Base-by-base conservation (phyloP, 2,329 filamentous ascomycete species). In the Allantophomopsis cytisporea region DNA sequence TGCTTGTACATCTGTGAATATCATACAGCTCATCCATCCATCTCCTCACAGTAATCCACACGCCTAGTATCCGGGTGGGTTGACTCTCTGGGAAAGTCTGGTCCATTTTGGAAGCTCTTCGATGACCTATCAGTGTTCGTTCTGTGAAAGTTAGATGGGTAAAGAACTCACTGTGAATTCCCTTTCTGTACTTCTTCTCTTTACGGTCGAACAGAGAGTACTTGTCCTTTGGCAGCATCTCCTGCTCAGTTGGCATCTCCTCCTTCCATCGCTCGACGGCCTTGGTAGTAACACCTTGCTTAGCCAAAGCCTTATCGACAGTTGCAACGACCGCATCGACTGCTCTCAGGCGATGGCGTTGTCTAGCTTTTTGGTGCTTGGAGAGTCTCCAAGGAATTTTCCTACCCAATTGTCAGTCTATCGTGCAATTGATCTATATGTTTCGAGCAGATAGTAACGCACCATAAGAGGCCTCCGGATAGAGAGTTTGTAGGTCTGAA, bases 151-250 rank as follows among this genome's bases (percentile, higher is more conserved):
- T 28, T 28, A 28, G 7, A 3, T 8, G 32, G 39, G 31, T 14
- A 34, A 23, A 33, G 18, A 17, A 45, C 86, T 53, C 72, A 94
- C 88, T 96, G 65, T 96, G 89, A 60, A 98, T 88, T 41, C 87
- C 85, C 76, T 98, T 98, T 58, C 91, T 73, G 61, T 96, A 98
- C 53, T 76, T 80, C 76, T 88, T 94, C 60, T 83, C 87, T 63
- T 96, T 95, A 52, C 88, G 80, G 62, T 94, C 89, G 62, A 96
- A 98, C 54, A 98, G 82, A 20, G 86, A 94, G 66, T 98, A 98
- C 66, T 98, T 98, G 66, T 98, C 91, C 62, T 76, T 82, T 36
- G 91, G 82, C 59, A 94, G 59, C 91, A 98, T 98, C 69, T 96
- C 87, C 54, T 77, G 73, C 70, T 98, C 91, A 18, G 77, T 83